Evolutionary conservation across 352 stramenopile species (phyloP), one percentile per base, ranked within the genome.

Genomic region (Phytophthora pisi): DNA sequence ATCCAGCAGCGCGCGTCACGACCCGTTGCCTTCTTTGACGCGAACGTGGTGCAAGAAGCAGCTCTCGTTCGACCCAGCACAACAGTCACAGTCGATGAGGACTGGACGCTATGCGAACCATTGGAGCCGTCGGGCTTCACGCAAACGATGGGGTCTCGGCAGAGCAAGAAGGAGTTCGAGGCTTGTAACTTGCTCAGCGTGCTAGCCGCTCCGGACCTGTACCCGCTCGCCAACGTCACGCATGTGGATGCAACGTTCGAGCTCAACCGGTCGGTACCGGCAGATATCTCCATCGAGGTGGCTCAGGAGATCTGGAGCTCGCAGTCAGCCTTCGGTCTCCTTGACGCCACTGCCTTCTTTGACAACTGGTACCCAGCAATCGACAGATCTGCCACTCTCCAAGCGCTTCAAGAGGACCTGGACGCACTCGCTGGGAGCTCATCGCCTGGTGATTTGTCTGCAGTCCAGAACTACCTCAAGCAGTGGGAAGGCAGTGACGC

Each of bases 161-260:
- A 71, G 13, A 84, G 68, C 18, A 50, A 46, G 0, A 83, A 80
- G 24, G 45, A 74, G 34, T 87, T 70, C 26, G 59, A 76, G 20
- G 72, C 81, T 2, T 91, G 83, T 51, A 91, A 89, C 42, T 73
- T 91, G 31, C 45, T 91, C 2, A 55, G 40, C 3, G 61, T 89
- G 7, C 56, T 90, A 9, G 66, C 70, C 3, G 64, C 57, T 1
- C 38, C 51, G 2, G 24, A 43, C 1, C 11, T 74, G 3, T 30
- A 61, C n/a, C 58, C 28, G 28, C 28, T 63, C 1, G 60, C 84
- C 0, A 51, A 72, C 2, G 64, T 84, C 2, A 54, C 49, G 5
- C 61, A 62, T 52, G 50, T 70, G 20, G 77, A 91, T 46, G 69
- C 59, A 26, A 74, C 66, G 8, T 91, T 91, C 40, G 83, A 91